Evolutionary conservation across 2,329 filamentous ascomycete species (phyloP).

Genomic region (Microdochium bolleyi): DNA sequence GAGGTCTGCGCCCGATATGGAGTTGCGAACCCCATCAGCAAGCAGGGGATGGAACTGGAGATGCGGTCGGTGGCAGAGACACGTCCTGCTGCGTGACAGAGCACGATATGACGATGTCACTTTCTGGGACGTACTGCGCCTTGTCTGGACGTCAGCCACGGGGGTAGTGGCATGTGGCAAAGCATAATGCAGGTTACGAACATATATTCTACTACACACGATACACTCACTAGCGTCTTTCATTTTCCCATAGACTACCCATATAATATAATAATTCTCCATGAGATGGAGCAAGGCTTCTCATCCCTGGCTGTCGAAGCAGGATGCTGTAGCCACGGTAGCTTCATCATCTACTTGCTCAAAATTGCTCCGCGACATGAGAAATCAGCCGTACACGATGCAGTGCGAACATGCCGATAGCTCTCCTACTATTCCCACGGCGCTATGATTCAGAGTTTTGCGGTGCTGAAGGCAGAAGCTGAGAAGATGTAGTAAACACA

Average conservation of each 20-base stretch:
- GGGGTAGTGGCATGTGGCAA: neutral
- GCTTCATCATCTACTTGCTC: no score
- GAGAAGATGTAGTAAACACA: neutral
- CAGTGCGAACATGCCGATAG: no score
- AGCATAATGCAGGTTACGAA: neutral
- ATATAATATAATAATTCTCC: neutral
- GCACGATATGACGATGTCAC: neutral
- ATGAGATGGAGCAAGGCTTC: no score
- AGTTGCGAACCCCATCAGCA: conserved; percentile 15
- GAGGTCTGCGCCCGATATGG: conserved; percentile 39
- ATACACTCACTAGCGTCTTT: neutral
- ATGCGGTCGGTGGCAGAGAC: conserved; percentile 14
- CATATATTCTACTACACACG: neutral
- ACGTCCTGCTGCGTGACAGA: neutral
- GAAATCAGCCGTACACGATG: no score
- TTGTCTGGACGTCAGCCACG: neutral
- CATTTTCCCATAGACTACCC: neutral
- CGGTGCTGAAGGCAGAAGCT: no score
- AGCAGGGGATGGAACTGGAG: conserved; percentile 15
- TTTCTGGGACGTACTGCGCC: neutral
- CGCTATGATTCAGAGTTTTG: no score
- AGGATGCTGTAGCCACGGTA: no score
- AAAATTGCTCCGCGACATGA: no score
- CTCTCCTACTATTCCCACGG: no score
- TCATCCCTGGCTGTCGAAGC: no score